A percentile compares a stretch with the other conserved stretches of the same genome.
Conservation (phyloP, 176 grass and related monocot genomes). For the Cenchrus americanus region DNA sequence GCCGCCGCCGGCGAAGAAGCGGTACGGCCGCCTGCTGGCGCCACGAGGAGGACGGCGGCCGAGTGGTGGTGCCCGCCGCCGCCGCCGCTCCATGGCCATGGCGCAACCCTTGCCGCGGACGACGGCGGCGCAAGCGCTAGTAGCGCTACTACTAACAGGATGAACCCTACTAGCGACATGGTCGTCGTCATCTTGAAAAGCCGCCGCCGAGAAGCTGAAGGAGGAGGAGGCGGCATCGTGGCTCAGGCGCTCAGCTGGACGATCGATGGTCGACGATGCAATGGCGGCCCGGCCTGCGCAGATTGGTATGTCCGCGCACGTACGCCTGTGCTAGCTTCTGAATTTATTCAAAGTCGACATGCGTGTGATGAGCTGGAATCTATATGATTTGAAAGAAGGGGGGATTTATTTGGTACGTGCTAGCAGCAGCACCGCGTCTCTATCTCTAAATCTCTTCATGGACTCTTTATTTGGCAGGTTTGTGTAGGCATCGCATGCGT, state of each 20-base stretch:
- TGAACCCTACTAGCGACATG: background rate
- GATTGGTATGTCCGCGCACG: background rate
- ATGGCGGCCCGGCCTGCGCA: background rate
- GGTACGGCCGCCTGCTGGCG: background rate
- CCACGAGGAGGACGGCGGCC: background rate
- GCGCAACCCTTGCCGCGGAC: background rate
- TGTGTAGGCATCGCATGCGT: constrained; percentile 31
- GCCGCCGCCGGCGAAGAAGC: background rate
- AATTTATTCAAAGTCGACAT: background rate
- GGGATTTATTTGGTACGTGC: background rate
- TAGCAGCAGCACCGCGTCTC: background rate
- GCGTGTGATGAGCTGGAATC: background rate
- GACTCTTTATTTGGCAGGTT: background rate
- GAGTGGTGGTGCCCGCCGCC: background rate
- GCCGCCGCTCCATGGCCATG: background rate
- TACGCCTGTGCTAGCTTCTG: background rate
- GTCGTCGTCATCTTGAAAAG: background rate
- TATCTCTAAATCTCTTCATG: background rate
- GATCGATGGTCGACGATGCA: background rate
- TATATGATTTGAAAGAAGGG: background rate
- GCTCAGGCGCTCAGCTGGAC: background rate
- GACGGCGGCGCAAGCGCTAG: background rate
- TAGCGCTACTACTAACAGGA: background rate
- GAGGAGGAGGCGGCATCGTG: background rate
- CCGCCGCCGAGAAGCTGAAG: background rate